A percentile compares a stretch with the other conserved stretches of the same genome.
Evolutionary conservation across 169 alveolate genomes (phyloP).

Genomic region (Perkinsus chesapeaki): DNA sequence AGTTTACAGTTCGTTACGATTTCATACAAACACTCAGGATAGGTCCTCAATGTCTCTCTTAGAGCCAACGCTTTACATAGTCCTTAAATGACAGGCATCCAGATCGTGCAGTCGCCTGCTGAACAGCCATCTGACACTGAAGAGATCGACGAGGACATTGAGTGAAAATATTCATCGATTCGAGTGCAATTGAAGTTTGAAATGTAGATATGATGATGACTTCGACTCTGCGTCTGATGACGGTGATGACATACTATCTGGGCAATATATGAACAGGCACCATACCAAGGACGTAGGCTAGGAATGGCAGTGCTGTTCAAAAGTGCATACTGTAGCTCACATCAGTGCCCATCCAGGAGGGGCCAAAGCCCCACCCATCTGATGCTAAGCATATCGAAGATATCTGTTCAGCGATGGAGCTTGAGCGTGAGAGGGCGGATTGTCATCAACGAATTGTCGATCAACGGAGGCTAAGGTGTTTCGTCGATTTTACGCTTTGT

Average conservation of each 20-base stretch:
- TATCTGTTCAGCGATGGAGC: background rate
- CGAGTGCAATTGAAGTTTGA: background rate
- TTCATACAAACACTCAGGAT: too few relatives aligned
- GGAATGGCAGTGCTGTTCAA: background rate
- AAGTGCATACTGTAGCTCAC: background rate
- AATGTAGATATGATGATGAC: background rate
- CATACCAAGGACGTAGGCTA: background rate
- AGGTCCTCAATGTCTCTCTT: too few relatives aligned
- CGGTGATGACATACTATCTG: background rate
- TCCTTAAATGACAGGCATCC: too few relatives aligned
- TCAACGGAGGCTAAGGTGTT: background rate
- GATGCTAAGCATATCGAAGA: background rate
- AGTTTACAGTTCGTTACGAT: too few relatives aligned
- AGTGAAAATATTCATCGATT: background rate
- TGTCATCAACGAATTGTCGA: background rate
- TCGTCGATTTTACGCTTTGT: background rate
- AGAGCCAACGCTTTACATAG: too few relatives aligned
- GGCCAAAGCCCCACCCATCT: background rate
- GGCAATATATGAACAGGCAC: background rate
- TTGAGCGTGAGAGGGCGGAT: background rate
- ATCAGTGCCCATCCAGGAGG: background rate
- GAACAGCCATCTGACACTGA: too few relatives aligned
- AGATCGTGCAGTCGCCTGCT: too few relatives aligned
- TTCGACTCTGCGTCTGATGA: background rate
- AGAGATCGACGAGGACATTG: background rate